phyloP scores from a whole-genome alignment of 2,329 filamentous ascomycete species.

The Epichloe baconii region DNA sequence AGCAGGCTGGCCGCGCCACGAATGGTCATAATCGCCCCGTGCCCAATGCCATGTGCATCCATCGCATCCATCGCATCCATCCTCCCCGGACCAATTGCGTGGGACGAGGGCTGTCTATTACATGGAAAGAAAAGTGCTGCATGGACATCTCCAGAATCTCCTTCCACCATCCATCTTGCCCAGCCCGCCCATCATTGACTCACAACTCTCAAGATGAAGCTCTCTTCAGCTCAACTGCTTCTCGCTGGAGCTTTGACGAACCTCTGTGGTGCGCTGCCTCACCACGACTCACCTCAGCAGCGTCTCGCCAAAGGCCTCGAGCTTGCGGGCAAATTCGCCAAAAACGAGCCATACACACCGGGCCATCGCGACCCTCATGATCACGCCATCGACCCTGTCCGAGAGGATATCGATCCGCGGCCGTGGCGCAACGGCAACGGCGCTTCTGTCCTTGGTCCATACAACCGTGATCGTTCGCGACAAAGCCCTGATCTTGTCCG shows the following conservation, averaged over 20 bases:
- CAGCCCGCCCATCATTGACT: not conserved
- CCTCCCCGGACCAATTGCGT: no score
- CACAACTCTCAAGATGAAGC: conserved; percentile 14
- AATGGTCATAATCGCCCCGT: not conserved
- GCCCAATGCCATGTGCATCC: not conserved
- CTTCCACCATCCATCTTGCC: not conserved
- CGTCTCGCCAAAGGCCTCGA: conserved; percentile 37
- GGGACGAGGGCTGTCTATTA: no score
- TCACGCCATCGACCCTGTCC: conserved; percentile 46
- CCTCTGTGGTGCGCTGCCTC: conserved; percentile 15
- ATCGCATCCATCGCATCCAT: no score
- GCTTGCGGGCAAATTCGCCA: conserved; percentile 28
- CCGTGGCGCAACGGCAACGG: conserved; percentile 53
- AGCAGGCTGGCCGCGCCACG: not conserved
- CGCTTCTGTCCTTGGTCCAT: conserved; percentile 54
- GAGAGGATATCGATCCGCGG: conserved; percentile 47
- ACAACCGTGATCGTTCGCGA: conserved; percentile 52
- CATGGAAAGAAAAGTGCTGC: no score
- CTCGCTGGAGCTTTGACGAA: conserved; percentile 12
- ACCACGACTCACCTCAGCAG: conserved; percentile 40
- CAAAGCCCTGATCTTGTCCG: conserved; percentile 61
- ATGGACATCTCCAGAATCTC: no score
- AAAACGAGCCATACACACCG: conserved; percentile 42
- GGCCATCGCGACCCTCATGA: conserved; percentile 49
- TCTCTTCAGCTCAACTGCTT: conserved; percentile 14